Base-by-base conservation (phyloP, 208 protist genomes). In the Blechomonas ayalai region DNA sequence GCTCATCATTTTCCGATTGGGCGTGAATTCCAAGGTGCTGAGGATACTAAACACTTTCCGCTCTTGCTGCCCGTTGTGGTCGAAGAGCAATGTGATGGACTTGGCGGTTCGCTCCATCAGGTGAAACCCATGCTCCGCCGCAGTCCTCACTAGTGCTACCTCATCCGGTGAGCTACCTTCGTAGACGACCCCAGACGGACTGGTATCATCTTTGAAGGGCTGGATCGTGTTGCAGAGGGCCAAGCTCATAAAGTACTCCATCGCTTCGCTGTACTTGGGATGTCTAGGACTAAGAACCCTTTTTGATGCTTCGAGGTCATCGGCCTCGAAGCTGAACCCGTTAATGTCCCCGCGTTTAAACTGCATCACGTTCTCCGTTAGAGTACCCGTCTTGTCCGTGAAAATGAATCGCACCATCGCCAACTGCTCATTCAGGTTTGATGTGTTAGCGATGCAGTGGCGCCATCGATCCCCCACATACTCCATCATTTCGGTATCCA, bases 111-210 rank as follows among this genome's bases (percentile, higher is more conserved):
- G 88, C 4, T 46, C 46, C 15, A 67, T 29, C n/a, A 96, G 61
- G 1, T 68, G 51, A 40, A 85, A 83, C 7, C 87, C 89, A 15
- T 74, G 48, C 5, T 56, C 47, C 1, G 64, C 66, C 1, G 95
- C 93, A 4, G 82, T 81, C 25, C 76, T 73, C 0, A 96, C 82
- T 5, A 98, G 77, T 29, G 95, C 90, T 13, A 95, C 85, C 61
- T 97, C 92, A 51, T 97, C 92, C 0, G 95, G 91, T 1, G 86
- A 96, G 56, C 72, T 74, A 28, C 87, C 88, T 37, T 97, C 83
- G 61, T 97, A 97, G n/a, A 82, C 52, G 24, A 86, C 22, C 32
- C 60, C 59, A 26, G 54, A 12, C 20, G 64, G 58, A 15, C 13
- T 46, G 25, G 51, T 40, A 1, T 46, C 33, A 42, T 79, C 69